Percentiles rank a stretch among this genome's conserved stretches.
These are phyloP conservation scores for Tetrahymena borealis DNA, from an alignment of 73 alveolate species.

Conservation along the genomic window DNA sequence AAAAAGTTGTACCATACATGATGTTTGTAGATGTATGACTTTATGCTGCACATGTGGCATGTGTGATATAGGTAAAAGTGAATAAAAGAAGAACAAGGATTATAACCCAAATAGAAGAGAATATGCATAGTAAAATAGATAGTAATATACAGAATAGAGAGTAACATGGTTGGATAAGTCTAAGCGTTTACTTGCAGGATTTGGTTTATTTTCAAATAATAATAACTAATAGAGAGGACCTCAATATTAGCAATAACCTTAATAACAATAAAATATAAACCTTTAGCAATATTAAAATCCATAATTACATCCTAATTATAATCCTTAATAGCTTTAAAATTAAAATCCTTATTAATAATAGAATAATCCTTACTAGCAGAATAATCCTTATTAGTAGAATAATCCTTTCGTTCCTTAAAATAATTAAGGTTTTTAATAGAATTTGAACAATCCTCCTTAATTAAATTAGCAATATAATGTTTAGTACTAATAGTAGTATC, in stretches of 20 bases:
- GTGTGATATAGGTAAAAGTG: not conserved
- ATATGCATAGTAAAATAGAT: not conserved
- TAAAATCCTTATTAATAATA: not conserved
- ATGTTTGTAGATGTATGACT: not conserved
- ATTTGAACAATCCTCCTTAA: not conserved
- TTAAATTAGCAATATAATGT: not conserved
- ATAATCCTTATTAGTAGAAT: not conserved
- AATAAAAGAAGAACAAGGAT: not conserved
- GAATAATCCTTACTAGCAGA: not conserved
- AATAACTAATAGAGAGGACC: not conserved
- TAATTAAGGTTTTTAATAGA: not conserved
- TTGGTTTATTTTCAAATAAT: not conserved
- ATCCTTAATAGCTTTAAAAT: not conserved
- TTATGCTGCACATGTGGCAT: not conserved
- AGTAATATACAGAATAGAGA: not conserved
- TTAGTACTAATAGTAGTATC: not conserved
- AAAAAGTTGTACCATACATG: not conserved
- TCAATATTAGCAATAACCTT: not conserved
- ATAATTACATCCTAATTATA: not conserved
- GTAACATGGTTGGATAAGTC: not conserved
- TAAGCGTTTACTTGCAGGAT: not conserved
- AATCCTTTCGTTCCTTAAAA: not conserved
- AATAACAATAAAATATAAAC: not conserved
- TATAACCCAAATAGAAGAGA: not conserved
- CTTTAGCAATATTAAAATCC: not conserved